phyloP scores from a whole-genome alignment of 108 stramenopile genomes.

The Seminavis robusta region DNA sequence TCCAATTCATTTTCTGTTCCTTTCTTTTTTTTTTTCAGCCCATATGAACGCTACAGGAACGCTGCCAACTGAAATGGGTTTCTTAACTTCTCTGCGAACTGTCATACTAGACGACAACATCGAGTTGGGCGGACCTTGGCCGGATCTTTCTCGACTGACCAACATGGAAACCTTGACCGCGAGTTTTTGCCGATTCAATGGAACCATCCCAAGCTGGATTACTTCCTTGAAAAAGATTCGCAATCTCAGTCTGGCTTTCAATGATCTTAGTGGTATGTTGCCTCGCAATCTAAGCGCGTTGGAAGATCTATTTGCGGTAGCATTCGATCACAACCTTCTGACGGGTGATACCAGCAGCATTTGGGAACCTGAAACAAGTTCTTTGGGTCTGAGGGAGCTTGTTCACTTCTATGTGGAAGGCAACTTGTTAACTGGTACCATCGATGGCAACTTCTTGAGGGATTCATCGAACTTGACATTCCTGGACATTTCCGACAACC shows the following conservation, averaged over 20 bases:
- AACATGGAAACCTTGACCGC: slow-evolving; percentile 8
- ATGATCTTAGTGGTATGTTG: slow-evolving; percentile 23
- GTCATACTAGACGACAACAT: too few relatives aligned
- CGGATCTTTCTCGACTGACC: too few relatives aligned
- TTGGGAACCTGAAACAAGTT: slow-evolving; percentile 1
- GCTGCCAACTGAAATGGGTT: too few relatives aligned
- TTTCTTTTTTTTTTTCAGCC: too few relatives aligned
- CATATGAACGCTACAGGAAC: too few relatives aligned
- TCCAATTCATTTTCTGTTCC: too few relatives aligned
- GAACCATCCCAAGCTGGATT: slow-evolving; percentile 21
- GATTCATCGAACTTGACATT: slow-evolving; percentile 6
- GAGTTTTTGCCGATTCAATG: slow-evolving; percentile 13
- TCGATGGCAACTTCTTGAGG: slow-evolving; percentile 6
- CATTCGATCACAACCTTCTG: slow-evolving; percentile 32
- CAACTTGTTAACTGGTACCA: slow-evolving; percentile 23
- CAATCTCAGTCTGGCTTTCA: slow-evolving; percentile 21
- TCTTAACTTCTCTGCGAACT: too few relatives aligned
- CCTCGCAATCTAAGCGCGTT: slow-evolving; percentile 7
- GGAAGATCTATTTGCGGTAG: slow-evolving; percentile 12
- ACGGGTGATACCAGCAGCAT: slow-evolving; percentile 13
- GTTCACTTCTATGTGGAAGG: slow-evolving; percentile 31
- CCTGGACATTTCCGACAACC: slow-evolving; percentile 34
- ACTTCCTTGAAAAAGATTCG: neutral
- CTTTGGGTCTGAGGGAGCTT: slow-evolving; percentile 12
- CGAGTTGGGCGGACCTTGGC: too few relatives aligned